Base-by-base conservation (phyloP, 2,329 filamentous ascomycete genomes). In the Pseudogymnoascus sp. region DNA sequence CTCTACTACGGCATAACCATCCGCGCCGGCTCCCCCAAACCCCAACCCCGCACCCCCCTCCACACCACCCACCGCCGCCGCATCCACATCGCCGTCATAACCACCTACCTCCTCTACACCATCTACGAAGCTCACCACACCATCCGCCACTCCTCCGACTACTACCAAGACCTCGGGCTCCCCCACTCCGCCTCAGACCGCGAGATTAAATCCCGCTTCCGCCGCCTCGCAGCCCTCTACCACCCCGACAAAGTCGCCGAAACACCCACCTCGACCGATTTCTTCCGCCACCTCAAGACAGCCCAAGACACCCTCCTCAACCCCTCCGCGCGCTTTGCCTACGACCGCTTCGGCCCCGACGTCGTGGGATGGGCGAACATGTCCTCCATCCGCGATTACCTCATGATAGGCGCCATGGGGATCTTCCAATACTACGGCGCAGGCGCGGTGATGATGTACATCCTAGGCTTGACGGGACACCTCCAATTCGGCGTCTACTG, bases 111-210 rank as follows among this genome's bases (percentile, higher is more conserved):
- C 39, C 77, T 88, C 68, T 97, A 96, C 80, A 96, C 92, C 57
- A 86, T 97, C 71, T 95, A 93, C 78, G 93, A 97, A 77, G 89
- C 91, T 71, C 90, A 96, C 80, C 86, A 90, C 78, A 86, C 91
- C 67, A 81, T 96, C 29, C 88, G 85, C 67, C 79, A 82, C 51
- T 79, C 81, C 1, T 86, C 88, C 16, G 87, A 91, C 75, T 96
- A 89, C 78, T 97, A 97, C 78, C 80, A 84, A 57, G 83, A 88
- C 67, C 83, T 99, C 0, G 86, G 86, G 37, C 83, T 97, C 0
- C 79, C 87, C 11, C 80, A 87, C 39, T 75, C 82, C 64, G 88
- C 89, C 10, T 82, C 84, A 62, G 91, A 96, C 62, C 84, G 84
- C 69, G 86, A 88, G 11, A 84, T 99, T 73, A 95, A 96, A 76